Conservation (phyloP, 2,329 filamentous ascomycete species). For the Lasiodiplodia sp. region DNA sequence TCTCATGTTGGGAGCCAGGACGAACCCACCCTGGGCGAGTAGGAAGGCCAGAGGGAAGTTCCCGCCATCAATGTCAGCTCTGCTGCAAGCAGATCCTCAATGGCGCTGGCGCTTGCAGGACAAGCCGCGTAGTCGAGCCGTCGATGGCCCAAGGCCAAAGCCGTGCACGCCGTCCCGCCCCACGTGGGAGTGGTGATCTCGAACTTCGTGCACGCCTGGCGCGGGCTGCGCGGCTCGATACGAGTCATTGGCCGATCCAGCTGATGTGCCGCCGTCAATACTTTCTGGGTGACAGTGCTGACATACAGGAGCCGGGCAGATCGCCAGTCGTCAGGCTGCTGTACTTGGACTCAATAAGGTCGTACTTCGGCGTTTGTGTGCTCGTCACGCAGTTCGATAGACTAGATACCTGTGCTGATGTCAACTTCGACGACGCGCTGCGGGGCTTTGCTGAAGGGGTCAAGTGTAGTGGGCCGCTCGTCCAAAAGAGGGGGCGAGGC, state of each 20-base stretch:
- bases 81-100: too few species aligned
- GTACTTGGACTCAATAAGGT: not conserved
- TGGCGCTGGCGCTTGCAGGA: too few species aligned
- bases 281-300: not conserved
- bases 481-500: not conserved
- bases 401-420: not conserved
- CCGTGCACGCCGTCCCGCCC: too few species aligned
- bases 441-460: not conserved
- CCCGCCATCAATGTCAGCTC: too few species aligned
- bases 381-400: not conserved
- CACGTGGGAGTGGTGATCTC: not conserved
- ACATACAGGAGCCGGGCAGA: not conserved
- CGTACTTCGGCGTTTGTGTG: slow-evolving; percentile 7
- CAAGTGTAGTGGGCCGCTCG: not conserved
- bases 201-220: not conserved
- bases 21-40: too few species aligned
- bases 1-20: too few species aligned
- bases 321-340: not conserved
- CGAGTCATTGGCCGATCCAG: not conserved
- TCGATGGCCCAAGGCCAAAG: too few species aligned
- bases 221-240: not conserved
- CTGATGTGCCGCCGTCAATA: not conserved
- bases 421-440: not conserved
- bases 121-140: too few species aligned
- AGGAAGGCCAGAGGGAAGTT: too few species aligned